phyloP scores from a whole-genome alignment of 192 early-diverging fungal species.

The Pilobolus umbonatus region DNA sequence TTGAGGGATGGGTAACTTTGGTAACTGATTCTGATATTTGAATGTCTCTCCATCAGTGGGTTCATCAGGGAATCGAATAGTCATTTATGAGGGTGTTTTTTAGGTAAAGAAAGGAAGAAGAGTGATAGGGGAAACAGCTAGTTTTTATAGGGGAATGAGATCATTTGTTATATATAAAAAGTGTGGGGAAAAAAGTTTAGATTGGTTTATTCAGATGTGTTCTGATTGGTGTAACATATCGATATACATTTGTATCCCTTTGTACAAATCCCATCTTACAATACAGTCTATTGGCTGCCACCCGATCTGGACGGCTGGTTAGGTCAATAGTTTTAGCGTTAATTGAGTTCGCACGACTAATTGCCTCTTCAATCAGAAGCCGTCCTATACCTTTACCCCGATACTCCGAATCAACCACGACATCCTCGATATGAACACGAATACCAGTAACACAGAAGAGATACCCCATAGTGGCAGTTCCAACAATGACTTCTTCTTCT shows the following conservation, averaged over 20 bases:
- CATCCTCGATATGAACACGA: conserved; percentile 49
- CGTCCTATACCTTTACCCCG: conserved; percentile 37
- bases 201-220: neutral
- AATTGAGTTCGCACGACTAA: conserved; percentile 7
- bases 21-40: conserved; percentile 52
- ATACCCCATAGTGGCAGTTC: conserved; percentile 34
- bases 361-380: conserved; percentile 27
- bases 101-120: neutral
- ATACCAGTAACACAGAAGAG: conserved; percentile 33
- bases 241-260: conserved; percentile 40
- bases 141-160: neutral
- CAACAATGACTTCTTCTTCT: conserved; percentile 22
- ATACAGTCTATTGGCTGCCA: conserved; percentile 40
- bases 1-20: conserved; percentile 53
- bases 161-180: conserved; percentile 1
- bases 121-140: neutral
- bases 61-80: conserved; percentile 1
- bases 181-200: conserved; percentile 11
- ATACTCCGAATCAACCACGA: conserved; percentile 30
- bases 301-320: conserved; percentile 43
- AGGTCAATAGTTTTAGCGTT: conserved; percentile 35
- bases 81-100: conserved; percentile 1
- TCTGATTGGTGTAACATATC: conserved; percentile 19
- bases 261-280: conserved; percentile 41
- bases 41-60: conserved; percentile 42